Base-by-base conservation (phyloP, 352 stramenopile species). In the Globisporangium alternatum region DNA sequence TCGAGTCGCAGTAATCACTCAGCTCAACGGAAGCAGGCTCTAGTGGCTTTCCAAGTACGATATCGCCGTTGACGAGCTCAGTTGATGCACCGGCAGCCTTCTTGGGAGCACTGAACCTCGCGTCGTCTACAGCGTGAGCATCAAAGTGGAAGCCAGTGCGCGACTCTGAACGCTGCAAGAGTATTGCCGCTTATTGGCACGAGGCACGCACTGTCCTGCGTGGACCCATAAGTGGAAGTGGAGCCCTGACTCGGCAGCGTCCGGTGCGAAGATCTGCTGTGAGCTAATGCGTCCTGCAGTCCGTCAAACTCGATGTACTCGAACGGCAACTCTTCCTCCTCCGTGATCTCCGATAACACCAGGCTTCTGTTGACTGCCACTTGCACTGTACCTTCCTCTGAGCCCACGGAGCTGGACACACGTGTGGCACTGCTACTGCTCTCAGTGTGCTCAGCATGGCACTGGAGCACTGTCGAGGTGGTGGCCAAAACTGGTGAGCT, bases 1-100 rank as follows among this genome's bases (percentile, higher is more conserved):
- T 83, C 0, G 57, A 55, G 54, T 91, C 81, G 41, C 76, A 91
- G 57, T 95, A 95, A 66, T 93, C 86, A 1, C 66, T 49, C 3
- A 92, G 69, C 56, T 89, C 76, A n/a, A 66, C 49, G 3, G 45
- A 3, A 0, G 25, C 25, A 15, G 47, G 21, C 9, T 41, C 8
- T 4, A 35, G 9, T 13, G 44, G 17, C n/a, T 56, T 48, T 0
- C 64, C 59, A 17, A 56, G 45, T 15, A 73, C 53, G 25, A 83
- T 49, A 12, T 60, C 62, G 13, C 41, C 62, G 60, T 81, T 84
- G n/a, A 75, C 37, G n/a, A 84, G 62, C 41, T 56, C 48, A 1
- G 57, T 62, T 13, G 43, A 17, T 8, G 19, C 19, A 21, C 5
- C 19, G 35, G 19, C 44, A 10, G 12, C 5, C 37, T 51, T 48